Evolutionary conservation across 202 grass and related monocot species (phyloP), one percentile per base, ranked within the genome.

Genomic region (Setaria italica): DNA sequence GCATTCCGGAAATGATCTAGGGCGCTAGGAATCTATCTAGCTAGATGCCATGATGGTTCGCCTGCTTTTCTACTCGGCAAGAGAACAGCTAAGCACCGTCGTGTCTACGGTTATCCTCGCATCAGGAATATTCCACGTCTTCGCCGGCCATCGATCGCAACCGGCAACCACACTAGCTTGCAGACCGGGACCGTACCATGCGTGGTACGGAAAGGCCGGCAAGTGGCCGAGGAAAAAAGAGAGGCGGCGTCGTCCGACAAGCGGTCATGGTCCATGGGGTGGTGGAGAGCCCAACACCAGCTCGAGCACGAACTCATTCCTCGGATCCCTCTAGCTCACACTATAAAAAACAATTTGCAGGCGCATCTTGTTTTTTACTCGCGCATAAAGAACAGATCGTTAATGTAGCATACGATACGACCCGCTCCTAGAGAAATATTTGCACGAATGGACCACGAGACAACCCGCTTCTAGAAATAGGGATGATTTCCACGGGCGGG

Each of bases 31-130:
- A 29, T 25, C 9, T 60, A 48, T 9, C 9, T 3, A 19, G 0
- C 68, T 70, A 70, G 73, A 83, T 83, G 65, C 86, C 73, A 65
- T 35, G 54, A 42, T 35, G 41, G 29, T 51, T 32, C 4, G 12
- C 1, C 33, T 6, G 10, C 29, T 45, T 42, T 55, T 56, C 11
- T 63, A 1, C 6, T n/a, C 7, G 7, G 17, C 7, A 21, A 3
- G 12, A 9, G 68, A 49, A 70, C 4, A 62, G 42, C 49, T 50
- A 3, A 17, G 0, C 49, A 51, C 41, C 63, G 62, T 69, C 53
- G 50, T 70, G 43, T 58, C 56, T 6, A 21, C 4, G 1, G 12
- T 58, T 20, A 5, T 13, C 62, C 55, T 74, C 11, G 20, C 43
- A 62, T 54, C 35, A 65, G 8, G 43, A 46, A 46, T 46, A 46